Evolutionary conservation across 2,329 filamentous ascomycete species (phyloP), one percentile per base, ranked within the genome.

Genomic region (Fusarium decemcellulare): DNA sequence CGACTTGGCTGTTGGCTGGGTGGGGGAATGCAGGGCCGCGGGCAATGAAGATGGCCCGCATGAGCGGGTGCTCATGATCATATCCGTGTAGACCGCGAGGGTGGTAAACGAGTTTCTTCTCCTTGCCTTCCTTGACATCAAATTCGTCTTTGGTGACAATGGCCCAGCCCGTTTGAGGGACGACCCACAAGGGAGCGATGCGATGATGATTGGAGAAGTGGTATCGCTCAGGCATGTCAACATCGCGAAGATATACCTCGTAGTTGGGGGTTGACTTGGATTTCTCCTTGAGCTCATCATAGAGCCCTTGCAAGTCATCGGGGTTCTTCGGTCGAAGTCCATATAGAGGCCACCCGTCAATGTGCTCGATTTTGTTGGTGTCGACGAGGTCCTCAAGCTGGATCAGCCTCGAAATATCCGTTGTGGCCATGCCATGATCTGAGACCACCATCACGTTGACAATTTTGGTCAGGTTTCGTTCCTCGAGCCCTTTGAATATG

Each of bases 401-500:
- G 29, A 98, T 87, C 47, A 98, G 84, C 11, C 96, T 88, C 16
- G 90, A 86, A 0, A 88, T 89, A 63, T 95, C 93, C 0, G 96
- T 98, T 0, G 94, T 97, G 2, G 96, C 96, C 96, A 99, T 99
- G 53, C 96, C 96, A 77, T 99, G 96, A 77, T 99, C 96, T 1
- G 94, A 98, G 3, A 99, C 95, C n/a, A 99, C 87, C 36, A 99
- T 90, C 8, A 99, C 87, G 71, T 99, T 99, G 76, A 98, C 93
- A 64, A 99, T 92, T 18, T 91, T 78, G 0, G 94, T 97, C 53
- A 99, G 82, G 77, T 98, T 98, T 51, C 96, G 90, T 48, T 87
- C 82, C 65, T 95, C 88, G 0, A 99, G 84, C 0, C 95, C 95
- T 2, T 84, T 79, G 75, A 98, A 92, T 2, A 99, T 82, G 23